Evolutionary conservation across 352 stramenopile species (phyloP), one percentile per base, ranked within the genome.

Genomic region (Pythium grandisporangium): DNA sequence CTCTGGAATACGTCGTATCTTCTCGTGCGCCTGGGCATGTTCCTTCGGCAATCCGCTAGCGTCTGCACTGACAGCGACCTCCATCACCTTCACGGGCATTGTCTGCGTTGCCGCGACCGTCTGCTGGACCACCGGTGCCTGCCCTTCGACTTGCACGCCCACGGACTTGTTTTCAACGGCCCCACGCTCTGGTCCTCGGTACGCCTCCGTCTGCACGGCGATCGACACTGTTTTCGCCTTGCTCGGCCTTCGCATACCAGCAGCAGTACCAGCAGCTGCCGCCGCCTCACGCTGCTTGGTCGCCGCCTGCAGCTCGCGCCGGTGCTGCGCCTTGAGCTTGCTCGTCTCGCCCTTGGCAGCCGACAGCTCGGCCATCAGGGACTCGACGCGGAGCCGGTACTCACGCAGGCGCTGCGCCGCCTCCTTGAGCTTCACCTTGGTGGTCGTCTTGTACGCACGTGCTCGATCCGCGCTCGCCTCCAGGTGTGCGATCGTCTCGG

Each of bases 341-440:
- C 45, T 21, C 3, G 49, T 20, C 23, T 41, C 49, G 2, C 36
- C 14, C 30, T 71, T 66, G 29, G 42, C 42, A 21, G 42, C 21
- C 12, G 38, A 56, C 16, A 61, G 40, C 27, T 67, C 54, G 19
- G 13, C 37, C 42, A 63, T 45, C 33, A 86, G 61, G 53, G 50
- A 55, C 41, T 86, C 73, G 33, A 81, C 63, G 17, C 61, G 59
- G 36, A 75, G 20, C 2, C 73, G 67, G 51, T 86, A 86, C 45
- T 84, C 73, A 17, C 63, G 63, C 19, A 86, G 53, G 12, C 70
- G 60, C 24, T 49, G 38, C 6, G 73, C 73, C 16, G 73, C 73
- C 39, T 86, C 70, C 37, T 84, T 86, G 16, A 86, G 68, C 59
- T 76, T 76, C 20, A 54, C 42, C 42, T 86, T 86, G 17, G 67